These are phyloP conservation scores for Microdochium nivale DNA, from an alignment of 2,329 filamentous ascomycete species.

Conservation along the genomic window DNA sequence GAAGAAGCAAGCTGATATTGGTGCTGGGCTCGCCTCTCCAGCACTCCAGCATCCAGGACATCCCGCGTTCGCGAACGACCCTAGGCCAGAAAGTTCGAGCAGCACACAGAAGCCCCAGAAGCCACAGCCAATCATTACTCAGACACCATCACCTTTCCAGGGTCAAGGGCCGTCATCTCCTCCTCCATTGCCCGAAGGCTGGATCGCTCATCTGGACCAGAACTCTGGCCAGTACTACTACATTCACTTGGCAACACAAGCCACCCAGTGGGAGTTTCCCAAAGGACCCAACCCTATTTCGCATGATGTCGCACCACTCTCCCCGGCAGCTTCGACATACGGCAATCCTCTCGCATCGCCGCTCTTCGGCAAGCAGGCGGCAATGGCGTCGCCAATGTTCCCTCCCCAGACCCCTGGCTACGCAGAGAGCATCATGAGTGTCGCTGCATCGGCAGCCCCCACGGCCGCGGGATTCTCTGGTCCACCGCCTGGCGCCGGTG, in stretches of 20 bases:
- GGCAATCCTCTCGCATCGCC: conserved; percentile 67
- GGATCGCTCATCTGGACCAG: conserved; percentile 94
- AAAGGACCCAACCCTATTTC: conserved; percentile 89
- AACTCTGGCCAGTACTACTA: conserved; percentile 98
- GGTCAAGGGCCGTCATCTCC: conserved; percentile 63
- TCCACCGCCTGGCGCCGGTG: conserved; percentile 78
- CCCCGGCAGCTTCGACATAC: conserved; percentile 70
- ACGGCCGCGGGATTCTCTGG: conserved; percentile 77
- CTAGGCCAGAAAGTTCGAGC: conserved; percentile 37
- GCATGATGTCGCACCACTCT: conserved; percentile 73
- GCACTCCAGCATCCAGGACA: conserved; percentile 57
- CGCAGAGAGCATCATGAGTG: conserved; percentile 77
- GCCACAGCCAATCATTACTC: conserved; percentile 11
- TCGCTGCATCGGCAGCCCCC: conserved; percentile 65
- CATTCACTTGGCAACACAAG: conserved; percentile 89
- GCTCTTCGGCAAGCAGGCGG: conserved; percentile 56
- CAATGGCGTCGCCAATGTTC: conserved; percentile 72
- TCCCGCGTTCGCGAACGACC: conserved; percentile 86
- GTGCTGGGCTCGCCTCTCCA: conserved; percentile 32
- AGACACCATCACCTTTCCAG: conserved; percentile 35
- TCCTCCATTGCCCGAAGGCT: conserved; percentile 89
- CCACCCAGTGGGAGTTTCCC: conserved; percentile 98
- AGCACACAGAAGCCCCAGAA: conserved; percentile 37
- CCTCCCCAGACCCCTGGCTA: conserved; percentile 77
- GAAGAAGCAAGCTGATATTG: conserved; percentile 17